Evolutionary conservation across 176 grass and related monocot genomes (phyloP), one percentile per base, ranked within the genome.

Genomic region (Cenchrus americanus): DNA sequence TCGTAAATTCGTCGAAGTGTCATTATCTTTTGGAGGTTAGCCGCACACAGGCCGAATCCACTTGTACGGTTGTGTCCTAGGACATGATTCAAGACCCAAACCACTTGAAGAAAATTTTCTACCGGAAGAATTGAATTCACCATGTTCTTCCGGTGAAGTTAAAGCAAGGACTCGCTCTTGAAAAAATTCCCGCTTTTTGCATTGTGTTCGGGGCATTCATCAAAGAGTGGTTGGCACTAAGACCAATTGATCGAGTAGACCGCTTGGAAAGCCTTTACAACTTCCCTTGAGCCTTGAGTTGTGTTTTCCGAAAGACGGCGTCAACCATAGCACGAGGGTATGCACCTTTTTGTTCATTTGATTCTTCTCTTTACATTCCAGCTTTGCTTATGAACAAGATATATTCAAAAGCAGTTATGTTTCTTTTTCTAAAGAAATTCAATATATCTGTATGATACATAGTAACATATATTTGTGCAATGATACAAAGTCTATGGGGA

Each of bases 71-170:
- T 98, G 95, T 88, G 86, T 95, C 90, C 92, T 85, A 46, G 90
- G 88, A 63, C 82, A 81, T 76, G 89, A 98, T 90, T 82, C 76
- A 49, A 94, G 95, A 75, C 95, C 95, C 74, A 88, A 77, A 72
- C 91, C 95, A 53, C 87, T 98, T 82, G 86, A 88, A 84, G 87
- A 98, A 89, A 98, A 98, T 88, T 93, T 98, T 73, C 87, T 88
- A 22, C 92, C 89, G 8, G 95, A 98, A 92, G 95, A 98, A 92
- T 52, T 98, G 82, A 83, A 93, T 26, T 72, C 81, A 77, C 66
- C 83, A 75, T 86, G 49, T 83, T 88, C 82, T 75, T 44, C 64
- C 74, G 84, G 81, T 84, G 63, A 81, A 72, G 75, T 69, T 50
- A 85, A 91, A 89, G 21, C 71, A 77, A 86, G 70, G 71, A 51